These are phyloP conservation scores for Fomitopsis pulvina DNA, from an alignment of 768 basidiomycete species.

Conservation along the genomic window DNA sequence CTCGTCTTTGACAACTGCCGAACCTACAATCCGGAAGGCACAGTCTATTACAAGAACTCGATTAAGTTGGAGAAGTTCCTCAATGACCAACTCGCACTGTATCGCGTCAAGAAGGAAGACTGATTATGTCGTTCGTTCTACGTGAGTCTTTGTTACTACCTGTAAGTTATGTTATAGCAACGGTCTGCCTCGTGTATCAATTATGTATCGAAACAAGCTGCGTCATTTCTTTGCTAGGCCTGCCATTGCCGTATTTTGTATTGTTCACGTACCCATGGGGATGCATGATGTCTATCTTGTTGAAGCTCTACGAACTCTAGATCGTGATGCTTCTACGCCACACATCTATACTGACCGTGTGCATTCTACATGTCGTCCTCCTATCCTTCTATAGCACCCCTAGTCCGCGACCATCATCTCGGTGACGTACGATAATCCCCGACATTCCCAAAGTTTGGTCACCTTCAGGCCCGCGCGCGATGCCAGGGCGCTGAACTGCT, in stretches of 20 bases:
- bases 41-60: conserved; percentile 80
- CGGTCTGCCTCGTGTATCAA: no score
- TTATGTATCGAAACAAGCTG: no score
- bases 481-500: conserved; percentile 5
- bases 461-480: conserved; percentile 6
- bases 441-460: conserved; percentile 7
- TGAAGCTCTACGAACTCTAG: no score
- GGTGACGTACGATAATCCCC: conserved; percentile 5
- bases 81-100: conserved; percentile 34
- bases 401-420: conserved; percentile 5
- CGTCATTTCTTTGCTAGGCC: no score
- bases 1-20: conserved; percentile 89
- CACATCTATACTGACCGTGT: no score
- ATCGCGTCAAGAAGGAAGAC: conserved; percentile 20
- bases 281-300: no score
- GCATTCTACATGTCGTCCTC: no score
- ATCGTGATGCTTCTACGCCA: no score
- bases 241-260: no score
- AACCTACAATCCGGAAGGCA: conserved; percentile 76
- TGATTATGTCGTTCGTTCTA: neutral
- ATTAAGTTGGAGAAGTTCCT: conserved; percentile 77
- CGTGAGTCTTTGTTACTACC: neutral
- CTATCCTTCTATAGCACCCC: neutral
- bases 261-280: no score
- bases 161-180: no score